Conservation (phyloP, 1,284 basidiomycete species). For the Chondrostereum purpureum region DNA sequence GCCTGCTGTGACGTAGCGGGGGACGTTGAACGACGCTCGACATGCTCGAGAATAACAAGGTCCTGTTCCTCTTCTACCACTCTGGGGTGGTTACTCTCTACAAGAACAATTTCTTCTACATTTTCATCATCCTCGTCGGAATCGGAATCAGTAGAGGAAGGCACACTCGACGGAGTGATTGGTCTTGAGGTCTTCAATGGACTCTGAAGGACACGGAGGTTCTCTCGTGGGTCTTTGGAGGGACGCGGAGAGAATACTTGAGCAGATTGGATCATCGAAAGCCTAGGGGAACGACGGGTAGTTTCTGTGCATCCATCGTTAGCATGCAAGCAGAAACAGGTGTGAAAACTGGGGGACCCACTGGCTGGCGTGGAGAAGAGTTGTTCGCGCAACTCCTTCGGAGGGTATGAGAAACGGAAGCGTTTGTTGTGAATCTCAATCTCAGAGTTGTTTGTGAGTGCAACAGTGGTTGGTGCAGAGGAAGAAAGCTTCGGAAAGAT, state of each 20-base stretch:
- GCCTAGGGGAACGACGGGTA: constrained; percentile 46
- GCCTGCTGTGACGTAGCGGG: constrained; percentile 13
- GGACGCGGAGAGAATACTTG: constrained; percentile 65
- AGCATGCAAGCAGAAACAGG: background rate
- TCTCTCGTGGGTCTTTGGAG: constrained; percentile 50
- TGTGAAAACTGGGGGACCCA: constrained; percentile 20
- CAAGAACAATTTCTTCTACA: constrained; percentile 51
- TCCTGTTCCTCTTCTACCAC: constrained; percentile 66
- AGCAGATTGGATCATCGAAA: constrained; percentile 69
- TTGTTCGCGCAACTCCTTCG: constrained; percentile 57
- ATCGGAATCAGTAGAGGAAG: background rate
- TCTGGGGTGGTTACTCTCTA: constrained; percentile 58
- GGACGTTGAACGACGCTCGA: constrained; percentile 22
- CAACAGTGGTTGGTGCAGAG: constrained; percentile 40
- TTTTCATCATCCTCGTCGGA: constrained; percentile 23
- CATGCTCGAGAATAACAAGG: constrained; percentile 63
- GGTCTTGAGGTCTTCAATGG: constrained; percentile 42
- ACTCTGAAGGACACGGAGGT: constrained; percentile 53
- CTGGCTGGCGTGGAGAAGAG: constrained; percentile 46
- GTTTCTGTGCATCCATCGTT: constrained; percentile 22
- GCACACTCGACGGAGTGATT: constrained; percentile 17
- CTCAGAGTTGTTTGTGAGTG: constrained; percentile 56
- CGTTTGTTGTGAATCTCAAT: constrained; percentile 62
- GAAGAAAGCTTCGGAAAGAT: constrained; percentile 41
- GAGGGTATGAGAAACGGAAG: constrained; percentile 66